Percentiles rank a stretch among this genome's conserved stretches.
Evolutionary conservation across 441 rosid genomes (phyloP).

Genomic region (Sinapis alba): DNA sequence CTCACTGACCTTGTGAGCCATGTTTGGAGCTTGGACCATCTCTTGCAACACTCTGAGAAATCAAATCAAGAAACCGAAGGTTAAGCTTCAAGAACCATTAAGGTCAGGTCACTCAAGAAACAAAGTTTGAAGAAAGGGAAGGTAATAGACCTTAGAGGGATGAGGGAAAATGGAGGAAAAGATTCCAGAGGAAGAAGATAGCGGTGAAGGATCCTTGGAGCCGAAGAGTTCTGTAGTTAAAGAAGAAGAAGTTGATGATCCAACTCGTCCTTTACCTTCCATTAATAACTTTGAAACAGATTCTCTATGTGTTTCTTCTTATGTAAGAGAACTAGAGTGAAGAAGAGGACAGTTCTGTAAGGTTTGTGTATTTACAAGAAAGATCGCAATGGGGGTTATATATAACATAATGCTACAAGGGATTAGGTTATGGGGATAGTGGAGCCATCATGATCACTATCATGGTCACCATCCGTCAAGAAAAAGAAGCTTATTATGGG

Average conservation of each 20-base stretch:
- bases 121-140: background rate
- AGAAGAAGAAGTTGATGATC: slow-evolving; percentile 57
- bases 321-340: slow-evolving; percentile 12
- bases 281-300: slow-evolving; percentile 32
- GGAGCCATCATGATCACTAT: slow-evolving; percentile 33
- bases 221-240: slow-evolving; percentile 80
- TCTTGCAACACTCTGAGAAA: slow-evolving; percentile 56
- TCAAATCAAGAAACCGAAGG: background rate
- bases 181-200: slow-evolving; percentile 57
- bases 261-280: slow-evolving; percentile 61
- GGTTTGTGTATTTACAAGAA: slow-evolving; percentile 24
- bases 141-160: slow-evolving; percentile 55
- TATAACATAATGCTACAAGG: slow-evolving; percentile 37
- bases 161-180: slow-evolving; percentile 78
- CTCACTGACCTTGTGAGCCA: slow-evolving; percentile 51
- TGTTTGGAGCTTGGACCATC: slow-evolving; percentile 53
- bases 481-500: slow-evolving; percentile 27
- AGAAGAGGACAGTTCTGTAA: slow-evolving; percentile 32
- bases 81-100: slow-evolving; percentile 22
- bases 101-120: background rate
- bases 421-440: slow-evolving; percentile 24
- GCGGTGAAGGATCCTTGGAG: slow-evolving; percentile 52
- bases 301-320: slow-evolving; percentile 6
- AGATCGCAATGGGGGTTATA: slow-evolving; percentile 35
- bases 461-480: slow-evolving; percentile 19